These are phyloP conservation scores for Aspergillus avenaceus DNA, from an alignment of 495 filamentous ascomycete species.

Conservation along the genomic window DNA sequence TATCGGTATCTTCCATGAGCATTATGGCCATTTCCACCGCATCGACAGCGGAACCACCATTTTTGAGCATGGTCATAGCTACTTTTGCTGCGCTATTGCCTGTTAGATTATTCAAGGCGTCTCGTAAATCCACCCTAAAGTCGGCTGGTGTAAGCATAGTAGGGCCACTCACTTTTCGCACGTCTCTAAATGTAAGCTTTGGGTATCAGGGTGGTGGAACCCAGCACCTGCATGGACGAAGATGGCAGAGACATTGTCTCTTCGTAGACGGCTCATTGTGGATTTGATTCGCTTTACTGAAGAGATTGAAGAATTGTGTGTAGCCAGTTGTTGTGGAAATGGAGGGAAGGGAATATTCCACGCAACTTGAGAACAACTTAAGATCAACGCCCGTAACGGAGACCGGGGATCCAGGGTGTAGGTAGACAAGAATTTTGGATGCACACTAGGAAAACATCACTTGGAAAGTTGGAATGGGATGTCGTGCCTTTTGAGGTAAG, in stretches of 20 bases:
- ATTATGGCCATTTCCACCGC: conserved; percentile 91
- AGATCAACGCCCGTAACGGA: neutral
- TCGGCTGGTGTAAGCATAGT: too few species aligned
- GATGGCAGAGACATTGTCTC: conserved; percentile 57
- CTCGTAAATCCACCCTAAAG: too few species aligned
- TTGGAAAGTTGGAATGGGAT: too few species aligned
- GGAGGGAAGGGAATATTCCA: neutral
- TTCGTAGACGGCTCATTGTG: conserved; percentile 28
- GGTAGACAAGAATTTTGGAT: neutral
- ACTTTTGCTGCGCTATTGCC: conserved; percentile 65
- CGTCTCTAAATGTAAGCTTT: conserved; percentile 73
- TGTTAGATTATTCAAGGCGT: conserved; percentile 6
- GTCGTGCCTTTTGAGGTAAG: too few species aligned
- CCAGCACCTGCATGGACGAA: conserved; percentile 96
- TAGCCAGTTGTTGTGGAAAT: neutral
- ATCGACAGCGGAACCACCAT: conserved; percentile 76
- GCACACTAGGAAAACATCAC: neutral
- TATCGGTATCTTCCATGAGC: conserved; percentile 84
- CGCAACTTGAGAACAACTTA: neutral
- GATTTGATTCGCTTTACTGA: neutral
- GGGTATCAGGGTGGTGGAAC: conserved; percentile 85
- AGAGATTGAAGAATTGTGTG: neutral
- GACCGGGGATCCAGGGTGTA: neutral
- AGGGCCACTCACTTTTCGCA: conserved; percentile 72
- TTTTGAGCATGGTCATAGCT: conserved; percentile 73